phyloP scores from a whole-genome alignment of 208 protist genomes.

The Tritrichomonas foetus region DNA sequence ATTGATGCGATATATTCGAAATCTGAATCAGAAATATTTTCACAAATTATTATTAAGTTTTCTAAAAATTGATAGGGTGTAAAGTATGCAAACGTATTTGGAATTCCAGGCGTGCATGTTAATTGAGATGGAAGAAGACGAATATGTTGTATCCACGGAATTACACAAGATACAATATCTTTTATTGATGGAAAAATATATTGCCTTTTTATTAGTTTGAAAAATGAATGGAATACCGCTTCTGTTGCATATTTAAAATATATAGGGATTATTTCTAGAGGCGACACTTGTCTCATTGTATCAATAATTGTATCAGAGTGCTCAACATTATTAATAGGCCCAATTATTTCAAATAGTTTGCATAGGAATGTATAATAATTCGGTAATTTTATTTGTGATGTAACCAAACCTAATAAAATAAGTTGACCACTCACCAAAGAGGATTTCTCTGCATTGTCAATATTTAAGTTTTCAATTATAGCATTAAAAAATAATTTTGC shows the following conservation, averaged over 20 bases:
- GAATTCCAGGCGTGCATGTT: background rate
- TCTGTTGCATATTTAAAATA: background rate
- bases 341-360: too few relatives aligned
- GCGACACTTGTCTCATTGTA: too few relatives aligned
- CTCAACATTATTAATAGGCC: too few relatives aligned
- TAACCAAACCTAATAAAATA: too few relatives aligned
- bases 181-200: background rate
- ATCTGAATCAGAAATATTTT: background rate
- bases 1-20: background rate
- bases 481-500: too few relatives aligned
- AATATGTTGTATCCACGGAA: background rate
- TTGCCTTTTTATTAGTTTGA: background rate
- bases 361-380: too few relatives aligned
- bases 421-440: too few relatives aligned
- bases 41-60: background rate
- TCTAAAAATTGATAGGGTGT: background rate
- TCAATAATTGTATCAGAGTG: too few relatives aligned
- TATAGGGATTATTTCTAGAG: background rate
- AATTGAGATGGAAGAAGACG: background rate
- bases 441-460: too few relatives aligned
- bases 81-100: background rate
- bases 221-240: background rate
- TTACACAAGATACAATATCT: background rate
- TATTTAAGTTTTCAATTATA: too few relatives aligned
- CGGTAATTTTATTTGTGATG: too few relatives aligned